Evolutionary conservation across 306 rosid species (phyloP).

Genomic region (Mimosa bimucronata): DNA sequence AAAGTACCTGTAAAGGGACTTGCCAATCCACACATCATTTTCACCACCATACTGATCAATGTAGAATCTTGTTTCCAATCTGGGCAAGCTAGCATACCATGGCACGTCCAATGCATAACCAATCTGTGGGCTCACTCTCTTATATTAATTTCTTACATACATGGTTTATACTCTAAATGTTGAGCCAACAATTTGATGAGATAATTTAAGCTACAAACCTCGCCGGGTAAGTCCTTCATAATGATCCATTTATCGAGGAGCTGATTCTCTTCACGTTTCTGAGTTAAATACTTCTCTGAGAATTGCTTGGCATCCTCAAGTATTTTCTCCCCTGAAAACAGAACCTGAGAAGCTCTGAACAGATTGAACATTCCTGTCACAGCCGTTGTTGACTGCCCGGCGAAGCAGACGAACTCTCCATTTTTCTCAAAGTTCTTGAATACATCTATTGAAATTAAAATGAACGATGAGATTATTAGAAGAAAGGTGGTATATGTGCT

Average conservation of each 20-base stretch:
- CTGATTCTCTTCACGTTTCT: constrained; percentile 58
- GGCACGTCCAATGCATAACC: constrained; percentile 74
- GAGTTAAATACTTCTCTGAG: constrained; percentile 54
- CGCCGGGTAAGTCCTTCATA: constrained; percentile 76
- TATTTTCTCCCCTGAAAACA: constrained; percentile 66
- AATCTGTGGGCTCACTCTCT: constrained; percentile 46
- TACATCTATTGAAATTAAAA: constrained; percentile 49
- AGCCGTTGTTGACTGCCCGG: constrained; percentile 70
- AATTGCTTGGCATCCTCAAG: constrained; percentile 61
- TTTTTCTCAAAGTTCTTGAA: constrained; percentile 60
- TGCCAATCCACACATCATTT: constrained; percentile 88
- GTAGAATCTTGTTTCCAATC: constrained; percentile 73
- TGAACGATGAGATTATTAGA: background rate
- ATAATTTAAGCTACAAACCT: constrained; percentile 46
- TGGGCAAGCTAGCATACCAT: constrained; percentile 81
- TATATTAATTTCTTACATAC: background rate
- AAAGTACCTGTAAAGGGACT: constrained; percentile 80
- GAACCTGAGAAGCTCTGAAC: constrained; percentile 63
- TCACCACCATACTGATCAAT: constrained; percentile 79
- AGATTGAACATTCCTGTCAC: constrained; percentile 78
- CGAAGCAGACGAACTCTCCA: constrained; percentile 63
- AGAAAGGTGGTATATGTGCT: background rate
- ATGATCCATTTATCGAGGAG: constrained; percentile 86
- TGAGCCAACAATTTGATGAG: background rate
- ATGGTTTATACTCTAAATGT: background rate